A percentile compares a stretch with the other conserved stretches of the same genome.
Evolutionary conservation across 2,329 filamentous ascomycete species (phyloP).

Genomic region (Curvularia eragrostidis): DNA sequence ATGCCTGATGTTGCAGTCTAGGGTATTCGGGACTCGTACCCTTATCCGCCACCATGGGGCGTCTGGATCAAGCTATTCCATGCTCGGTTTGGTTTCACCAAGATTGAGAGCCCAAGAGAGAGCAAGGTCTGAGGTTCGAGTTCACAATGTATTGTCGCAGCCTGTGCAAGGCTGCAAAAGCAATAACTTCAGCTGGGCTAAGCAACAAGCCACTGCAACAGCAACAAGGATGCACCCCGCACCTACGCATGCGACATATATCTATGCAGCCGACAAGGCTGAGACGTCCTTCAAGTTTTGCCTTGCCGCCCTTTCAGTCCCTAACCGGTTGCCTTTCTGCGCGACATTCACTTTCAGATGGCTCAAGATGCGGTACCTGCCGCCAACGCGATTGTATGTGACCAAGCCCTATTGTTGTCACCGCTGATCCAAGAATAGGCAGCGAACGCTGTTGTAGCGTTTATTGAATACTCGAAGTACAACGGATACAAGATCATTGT

Average conservation of each 20-base stretch:
- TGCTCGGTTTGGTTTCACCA: conserved; percentile 1
- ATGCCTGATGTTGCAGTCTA: neutral
- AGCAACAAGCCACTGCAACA: too few species aligned
- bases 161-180: too few species aligned
- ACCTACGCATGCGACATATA: neutral
- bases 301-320: neutral
- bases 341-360: conserved; percentile 6
- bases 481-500: conserved; percentile 1
- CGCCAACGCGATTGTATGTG: conserved; percentile 1
- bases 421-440: conserved; percentile 1
- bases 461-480: conserved; percentile 1
- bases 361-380: neutral
- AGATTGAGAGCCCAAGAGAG: neutral
- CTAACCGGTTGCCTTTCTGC: conserved; percentile 1
- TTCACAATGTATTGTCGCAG: neutral
- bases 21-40: neutral
- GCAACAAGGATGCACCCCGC: too few species aligned
- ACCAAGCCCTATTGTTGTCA: conserved; percentile 2
- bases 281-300: neutral
- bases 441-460: conserved; percentile 1
- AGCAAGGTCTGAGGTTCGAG: conserved; percentile 1
- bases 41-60: neutral
- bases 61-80: conserved; percentile 4
- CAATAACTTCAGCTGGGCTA: too few species aligned
- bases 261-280: conserved; percentile 2